Evolutionary conservation across 441 rosid genomes (phyloP), one percentile per base, ranked within the genome.

Genomic region (Euphorbia corollata): DNA sequence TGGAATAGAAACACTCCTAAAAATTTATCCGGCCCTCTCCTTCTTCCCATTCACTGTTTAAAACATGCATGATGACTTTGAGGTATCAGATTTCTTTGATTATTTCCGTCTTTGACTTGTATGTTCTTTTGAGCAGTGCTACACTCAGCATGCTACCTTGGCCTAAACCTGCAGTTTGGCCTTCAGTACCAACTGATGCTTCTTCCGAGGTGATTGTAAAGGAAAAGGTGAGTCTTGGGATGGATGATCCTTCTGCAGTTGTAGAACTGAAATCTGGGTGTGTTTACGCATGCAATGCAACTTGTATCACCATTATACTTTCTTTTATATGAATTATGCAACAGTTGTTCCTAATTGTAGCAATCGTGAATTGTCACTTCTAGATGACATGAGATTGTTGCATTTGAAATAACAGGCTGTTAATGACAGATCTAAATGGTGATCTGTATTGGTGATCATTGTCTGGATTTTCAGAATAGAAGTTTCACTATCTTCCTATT

Each of bases 111-210:
- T 70, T 73, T 70, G 57, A 36, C 62, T 73, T 55, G 67, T 16
- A 34, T 59, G 56, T 71, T 60, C 57, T 75, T 79, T 63, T 76
- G 79, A 59, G 77, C 91, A 92, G 99, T 83, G 99, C 98, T 75
- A 88, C 85, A 45, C 95, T 92, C 65, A 92, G 99, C 81, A 90
- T 95, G 99, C 88, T 95, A 59, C 91, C 97, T 70, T 90, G 98
- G 99, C 98, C 99, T 60, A 95, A 86, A 75, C 98, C 99, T 59
- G 80, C 88, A 43, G 84, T 92, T 78, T 95, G 99, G 98, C 98
- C 99, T 62, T 87, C 88, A 57, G 82, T 88, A 85, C 98, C 97
- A 45, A 69, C 78, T 60, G 92, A 88, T 81, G 90, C 92, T 77
- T 83, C 97, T 66, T 64, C 92, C 11, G 87, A 85, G 78, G 97